These are phyloP conservation scores for Solanum microdontum DNA, from an alignment of 257 asterid species.

Conservation along the genomic window DNA sequence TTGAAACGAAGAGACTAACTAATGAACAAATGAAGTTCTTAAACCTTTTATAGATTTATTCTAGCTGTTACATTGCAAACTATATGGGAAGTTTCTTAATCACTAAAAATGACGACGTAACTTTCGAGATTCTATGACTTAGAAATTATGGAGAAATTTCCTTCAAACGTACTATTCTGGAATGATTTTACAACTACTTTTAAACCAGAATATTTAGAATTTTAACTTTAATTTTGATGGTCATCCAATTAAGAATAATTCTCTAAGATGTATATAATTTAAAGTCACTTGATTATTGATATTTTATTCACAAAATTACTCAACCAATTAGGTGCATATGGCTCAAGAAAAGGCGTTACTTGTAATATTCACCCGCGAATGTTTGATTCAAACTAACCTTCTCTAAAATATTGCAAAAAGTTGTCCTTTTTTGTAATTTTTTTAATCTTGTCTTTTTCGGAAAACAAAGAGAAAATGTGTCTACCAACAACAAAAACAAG, in stretches of 20 bases:
- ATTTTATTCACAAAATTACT: not conserved
- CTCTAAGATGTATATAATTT: not conserved
- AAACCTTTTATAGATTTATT: not conserved
- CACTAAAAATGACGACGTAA: not conserved
- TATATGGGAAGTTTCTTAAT: not conserved
- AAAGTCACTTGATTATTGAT: too few species aligned
- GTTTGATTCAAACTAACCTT: not conserved
- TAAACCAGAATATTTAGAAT: not conserved
- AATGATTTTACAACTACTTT: not conserved
- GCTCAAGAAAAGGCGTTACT: not conserved
- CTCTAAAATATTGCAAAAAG: not conserved
- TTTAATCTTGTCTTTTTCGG: too few species aligned
- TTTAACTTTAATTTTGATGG: not conserved
- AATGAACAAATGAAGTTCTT: not conserved
- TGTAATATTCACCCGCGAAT: not conserved
- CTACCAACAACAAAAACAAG: not conserved
- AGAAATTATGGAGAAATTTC: not conserved
- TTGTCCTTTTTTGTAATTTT: not conserved
- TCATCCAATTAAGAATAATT: not conserved
- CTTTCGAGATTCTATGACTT: not conserved
- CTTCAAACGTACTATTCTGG: not conserved
- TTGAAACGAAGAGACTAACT: not conserved
- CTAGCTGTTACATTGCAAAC: not conserved
- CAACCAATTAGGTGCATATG: too few species aligned
- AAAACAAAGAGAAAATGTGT: not conserved